Evolutionary conservation across 2,329 filamentous ascomycete genomes (phyloP).

Genomic region (Phialophora verrucosa): DNA sequence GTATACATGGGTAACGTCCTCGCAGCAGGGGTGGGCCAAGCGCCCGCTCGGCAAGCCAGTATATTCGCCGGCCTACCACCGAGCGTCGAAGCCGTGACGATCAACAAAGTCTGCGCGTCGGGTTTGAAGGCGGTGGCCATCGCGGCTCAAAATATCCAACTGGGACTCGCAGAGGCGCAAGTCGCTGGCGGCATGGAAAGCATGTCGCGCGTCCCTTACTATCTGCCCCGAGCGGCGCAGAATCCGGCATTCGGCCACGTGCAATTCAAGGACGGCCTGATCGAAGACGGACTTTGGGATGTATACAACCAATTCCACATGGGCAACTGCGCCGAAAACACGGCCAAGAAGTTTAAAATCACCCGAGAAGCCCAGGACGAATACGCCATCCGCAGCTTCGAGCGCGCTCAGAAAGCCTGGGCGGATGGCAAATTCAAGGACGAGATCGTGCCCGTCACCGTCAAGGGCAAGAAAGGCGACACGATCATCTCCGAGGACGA

Average conservation of each 20-base stretch:
- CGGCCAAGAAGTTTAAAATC: conserved; percentile 83
- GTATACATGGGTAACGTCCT: conserved; percentile 99
- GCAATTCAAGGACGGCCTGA: conserved; percentile 85
- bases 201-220: conserved; percentile 94
- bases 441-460: conserved; percentile 86
- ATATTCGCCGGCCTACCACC: conserved; percentile 85
- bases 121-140: conserved; percentile 90
- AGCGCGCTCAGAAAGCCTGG: conserved; percentile 90
- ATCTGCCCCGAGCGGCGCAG: conserved; percentile 79
- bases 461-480: conserved; percentile 83
- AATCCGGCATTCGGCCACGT: conserved; percentile 86
- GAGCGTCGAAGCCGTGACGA: conserved; percentile 84
- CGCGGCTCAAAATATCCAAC: conserved; percentile 91
- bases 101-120: conserved; percentile 98
- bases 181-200: conserved; percentile 97
- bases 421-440: conserved; percentile 80
- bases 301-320: conserved; percentile 98
- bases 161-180: conserved; percentile 85
- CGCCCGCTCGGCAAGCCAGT: conserved; percentile 86
- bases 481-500: conserved; percentile 81
- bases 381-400: conserved; percentile 87
- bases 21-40: conserved; percentile 81
- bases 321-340: conserved; percentile 95
- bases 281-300: conserved; percentile 94
- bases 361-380: conserved; percentile 86